Percentiles rank a stretch among this genome's conserved stretches.
phyloP scores from a whole-genome alignment of 164 flowering plant genomes.

The Dillenia turbinata region DNA sequence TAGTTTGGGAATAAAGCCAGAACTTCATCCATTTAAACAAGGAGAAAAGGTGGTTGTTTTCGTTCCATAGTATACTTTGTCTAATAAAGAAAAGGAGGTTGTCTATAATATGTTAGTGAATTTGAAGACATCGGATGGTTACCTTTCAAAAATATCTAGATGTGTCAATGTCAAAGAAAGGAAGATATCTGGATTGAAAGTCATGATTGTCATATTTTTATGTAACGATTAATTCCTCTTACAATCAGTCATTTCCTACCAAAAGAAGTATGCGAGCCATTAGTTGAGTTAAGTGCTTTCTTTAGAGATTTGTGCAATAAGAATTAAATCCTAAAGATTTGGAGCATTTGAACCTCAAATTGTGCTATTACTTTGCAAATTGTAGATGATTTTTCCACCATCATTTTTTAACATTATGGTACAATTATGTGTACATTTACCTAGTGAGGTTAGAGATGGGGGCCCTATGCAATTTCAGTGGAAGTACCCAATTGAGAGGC shows the following conservation, averaged over 20 bases:
- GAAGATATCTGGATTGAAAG: constrained; percentile 1
- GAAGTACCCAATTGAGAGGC: no score
- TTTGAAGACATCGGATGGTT: neutral
- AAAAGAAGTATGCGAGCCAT: neutral
- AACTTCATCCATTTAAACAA: neutral
- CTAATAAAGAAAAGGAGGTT: neutral
- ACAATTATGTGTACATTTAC: no score
- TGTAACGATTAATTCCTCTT: neutral
- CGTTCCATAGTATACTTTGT: neutral
- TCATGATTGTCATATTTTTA: constrained; percentile 1
- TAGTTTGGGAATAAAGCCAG: neutral
- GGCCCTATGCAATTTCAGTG: no score
- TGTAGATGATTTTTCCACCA: no score
- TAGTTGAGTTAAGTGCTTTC: neutral
- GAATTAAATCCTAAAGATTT: no score
- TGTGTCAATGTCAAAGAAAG: constrained; percentile 2
- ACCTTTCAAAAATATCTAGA: neutral
- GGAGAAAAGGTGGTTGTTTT: neutral
- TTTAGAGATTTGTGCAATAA: no score
- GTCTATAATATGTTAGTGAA: neutral
- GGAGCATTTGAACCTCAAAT: no score
- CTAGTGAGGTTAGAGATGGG: no score
- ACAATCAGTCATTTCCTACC: neutral
- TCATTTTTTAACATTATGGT: no score
- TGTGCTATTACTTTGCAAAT: no score